Conservation (phyloP, 352 stramenopile species). For the Phytophthora hibernalis region DNA sequence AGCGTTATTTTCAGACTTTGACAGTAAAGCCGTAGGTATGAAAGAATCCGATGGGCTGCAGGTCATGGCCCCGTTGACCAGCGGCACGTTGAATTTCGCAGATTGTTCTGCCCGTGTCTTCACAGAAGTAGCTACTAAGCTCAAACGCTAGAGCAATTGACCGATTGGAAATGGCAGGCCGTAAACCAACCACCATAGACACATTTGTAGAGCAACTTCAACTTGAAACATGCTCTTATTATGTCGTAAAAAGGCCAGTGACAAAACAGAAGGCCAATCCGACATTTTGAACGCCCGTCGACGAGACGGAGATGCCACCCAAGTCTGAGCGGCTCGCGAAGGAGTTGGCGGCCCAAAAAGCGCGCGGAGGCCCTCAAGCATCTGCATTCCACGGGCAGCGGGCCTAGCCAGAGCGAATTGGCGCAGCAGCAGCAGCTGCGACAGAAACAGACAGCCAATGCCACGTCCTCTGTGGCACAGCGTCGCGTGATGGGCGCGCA, state of each 20-base stretch:
- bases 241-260: neutral
- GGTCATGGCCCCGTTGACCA: slow-evolving; percentile 12
- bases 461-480: slow-evolving; percentile 50
- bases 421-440: slow-evolving; percentile 64
- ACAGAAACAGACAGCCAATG: slow-evolving; percentile 55
- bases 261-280: neutral
- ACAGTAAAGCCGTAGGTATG: neutral
- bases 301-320: slow-evolving; percentile 31
- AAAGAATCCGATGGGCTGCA: slow-evolving; percentile 11
- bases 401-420: slow-evolving; percentile 73
- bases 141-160: neutral
- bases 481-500: slow-evolving; percentile 38
- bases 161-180: too few relatives aligned
- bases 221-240: neutral
- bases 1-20: slow-evolving; percentile 7
- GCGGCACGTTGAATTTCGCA: slow-evolving; percentile 6
- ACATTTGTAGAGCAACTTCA: neutral
- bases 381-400: slow-evolving; percentile 65
- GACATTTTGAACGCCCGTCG: neutral
- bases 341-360: slow-evolving; percentile 67
- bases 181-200: too few relatives aligned
- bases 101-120: neutral
- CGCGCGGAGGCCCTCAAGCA: slow-evolving; percentile 73
- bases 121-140: neutral
- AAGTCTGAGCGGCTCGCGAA: slow-evolving; percentile 61